A percentile compares a stretch with the other conserved stretches of the same genome.
phyloP scores from a whole-genome alignment of 495 filamentous ascomycete genomes.

The Tuber microsphaerosporum region DNA sequence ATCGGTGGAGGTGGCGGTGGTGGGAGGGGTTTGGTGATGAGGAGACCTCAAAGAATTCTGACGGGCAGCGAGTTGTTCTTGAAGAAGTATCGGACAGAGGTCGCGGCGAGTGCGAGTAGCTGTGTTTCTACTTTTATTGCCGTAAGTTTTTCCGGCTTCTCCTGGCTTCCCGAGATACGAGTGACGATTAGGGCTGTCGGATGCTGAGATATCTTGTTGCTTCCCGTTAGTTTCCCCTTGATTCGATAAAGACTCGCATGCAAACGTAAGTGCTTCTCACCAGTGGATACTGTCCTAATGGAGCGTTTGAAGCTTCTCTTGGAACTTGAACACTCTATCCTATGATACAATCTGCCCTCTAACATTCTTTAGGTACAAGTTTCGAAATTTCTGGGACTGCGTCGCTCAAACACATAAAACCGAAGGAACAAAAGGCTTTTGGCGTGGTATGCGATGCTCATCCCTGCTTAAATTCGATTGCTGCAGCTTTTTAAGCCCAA shows the following conservation, averaged over 20 bases:
- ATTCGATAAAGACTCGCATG: slow-evolving; percentile 81
- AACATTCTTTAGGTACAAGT: slow-evolving; percentile 55
- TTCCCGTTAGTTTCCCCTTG: slow-evolving; percentile 60
- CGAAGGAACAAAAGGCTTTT: slow-evolving; percentile 68
- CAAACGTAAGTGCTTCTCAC: slow-evolving; percentile 51
- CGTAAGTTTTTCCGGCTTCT: slow-evolving; percentile 43
- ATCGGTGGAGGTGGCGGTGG: background rate
- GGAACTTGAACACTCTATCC: background rate
- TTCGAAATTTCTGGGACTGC: slow-evolving; percentile 61
- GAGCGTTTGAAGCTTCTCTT: background rate
- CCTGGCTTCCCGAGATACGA: background rate
- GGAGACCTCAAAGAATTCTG: slow-evolving; percentile 24
- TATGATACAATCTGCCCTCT: slow-evolving; percentile 13
- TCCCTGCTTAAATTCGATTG: slow-evolving; percentile 15
- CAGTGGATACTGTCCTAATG: background rate
- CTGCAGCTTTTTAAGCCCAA: slow-evolving; percentile 5
- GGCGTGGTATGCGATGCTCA: slow-evolving; percentile 54
- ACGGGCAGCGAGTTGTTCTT: slow-evolving; percentile 49
- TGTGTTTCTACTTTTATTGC: slow-evolving; percentile 65
- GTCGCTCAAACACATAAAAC: slow-evolving; percentile 64
- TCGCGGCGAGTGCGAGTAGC: slow-evolving; percentile 66
- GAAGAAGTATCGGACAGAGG: slow-evolving; percentile 71
- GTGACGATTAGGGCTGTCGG: background rate
- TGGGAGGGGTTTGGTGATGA: slow-evolving; percentile 8
- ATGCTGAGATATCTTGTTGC: slow-evolving; percentile 6